These are phyloP conservation scores for Picea glauca DNA, from an alignment of 75 land plant genomes.

Conservation along the genomic window DNA sequence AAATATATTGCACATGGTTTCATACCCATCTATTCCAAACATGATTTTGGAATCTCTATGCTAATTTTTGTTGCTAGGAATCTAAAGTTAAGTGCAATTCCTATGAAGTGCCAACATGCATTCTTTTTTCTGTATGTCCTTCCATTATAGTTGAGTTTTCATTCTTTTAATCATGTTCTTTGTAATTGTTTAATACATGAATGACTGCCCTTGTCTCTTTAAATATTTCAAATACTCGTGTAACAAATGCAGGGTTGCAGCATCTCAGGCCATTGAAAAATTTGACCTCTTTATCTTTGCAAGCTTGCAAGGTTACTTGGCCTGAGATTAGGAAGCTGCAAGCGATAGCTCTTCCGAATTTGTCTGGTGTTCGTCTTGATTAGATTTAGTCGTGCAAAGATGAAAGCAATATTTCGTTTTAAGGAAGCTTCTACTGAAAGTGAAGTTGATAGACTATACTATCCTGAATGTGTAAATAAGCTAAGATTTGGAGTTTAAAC, in stretches of 20 bases:
- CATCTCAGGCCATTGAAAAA: constrained; percentile 78
- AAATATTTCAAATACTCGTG: constrained; percentile 77
- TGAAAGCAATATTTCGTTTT: too few relatives aligned
- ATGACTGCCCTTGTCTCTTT: constrained; percentile 79
- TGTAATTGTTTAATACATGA: constrained; percentile 43
- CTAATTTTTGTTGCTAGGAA: not conserved
- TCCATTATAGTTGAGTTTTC: not conserved
- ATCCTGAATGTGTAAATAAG: too few relatives aligned
- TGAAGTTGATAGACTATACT: too few relatives aligned
- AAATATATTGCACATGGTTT: not conserved
- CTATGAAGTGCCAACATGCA: not conserved
- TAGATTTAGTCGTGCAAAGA: too few relatives aligned
- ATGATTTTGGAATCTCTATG: not conserved
- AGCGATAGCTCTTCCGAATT: constrained; percentile 71
- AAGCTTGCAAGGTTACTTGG: constrained; percentile 86
- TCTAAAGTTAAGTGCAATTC: not conserved
- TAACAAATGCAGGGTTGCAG: constrained; percentile 77
- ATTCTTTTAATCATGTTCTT: not conserved
- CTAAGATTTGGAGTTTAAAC: too few relatives aligned
- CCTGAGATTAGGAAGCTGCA: constrained; percentile 81
- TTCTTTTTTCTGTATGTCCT: not conserved
- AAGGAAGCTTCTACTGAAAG: too few relatives aligned
- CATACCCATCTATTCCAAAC: not conserved
- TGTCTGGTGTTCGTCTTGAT: constrained; percentile 9
- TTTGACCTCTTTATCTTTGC: constrained; percentile 75